Conservation (phyloP, 495 filamentous ascomycete genomes). For the Tuber aestivum region DNA sequence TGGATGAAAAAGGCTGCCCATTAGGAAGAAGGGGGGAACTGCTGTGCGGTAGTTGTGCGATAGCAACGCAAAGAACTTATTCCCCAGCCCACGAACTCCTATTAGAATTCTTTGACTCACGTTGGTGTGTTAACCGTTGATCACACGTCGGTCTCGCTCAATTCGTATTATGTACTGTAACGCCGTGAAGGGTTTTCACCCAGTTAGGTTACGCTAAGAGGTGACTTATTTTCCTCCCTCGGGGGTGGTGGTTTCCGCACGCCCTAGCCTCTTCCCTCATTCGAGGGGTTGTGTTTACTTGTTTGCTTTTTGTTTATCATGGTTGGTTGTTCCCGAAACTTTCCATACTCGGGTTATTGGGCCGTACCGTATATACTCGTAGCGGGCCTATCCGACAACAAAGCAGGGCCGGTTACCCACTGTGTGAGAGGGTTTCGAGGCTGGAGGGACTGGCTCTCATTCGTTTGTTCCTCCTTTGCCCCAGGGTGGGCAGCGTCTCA, state of each 20-base stretch:
- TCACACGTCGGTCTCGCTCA: not conserved
- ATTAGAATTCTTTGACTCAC: not conserved
- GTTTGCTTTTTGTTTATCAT: not conserved
- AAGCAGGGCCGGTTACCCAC: no score
- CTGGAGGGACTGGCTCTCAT: no score
- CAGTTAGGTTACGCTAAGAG: not conserved
- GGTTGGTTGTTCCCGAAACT: not conserved
- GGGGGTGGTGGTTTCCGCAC: not conserved
- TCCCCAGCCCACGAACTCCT: not conserved
- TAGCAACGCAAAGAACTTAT: not conserved
- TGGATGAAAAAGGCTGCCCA: not conserved
- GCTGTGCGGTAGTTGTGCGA: not conserved
- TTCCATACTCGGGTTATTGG: not conserved
- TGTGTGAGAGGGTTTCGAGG: no score
- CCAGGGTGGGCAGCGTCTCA: no score
- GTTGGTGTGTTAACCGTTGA: not conserved
- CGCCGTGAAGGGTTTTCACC: not conserved
- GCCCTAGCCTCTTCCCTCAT: not conserved
- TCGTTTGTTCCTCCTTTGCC: no score
- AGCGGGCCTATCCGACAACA: not conserved
- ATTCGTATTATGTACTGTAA: not conserved
- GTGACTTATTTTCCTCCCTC: not conserved
- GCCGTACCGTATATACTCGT: not conserved
- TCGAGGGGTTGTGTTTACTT: not conserved
- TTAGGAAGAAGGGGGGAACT: not conserved